These are phyloP conservation scores for Penicillium sp. DNA, from an alignment of 2,329 filamentous ascomycete genomes.

Conservation along the genomic window DNA sequence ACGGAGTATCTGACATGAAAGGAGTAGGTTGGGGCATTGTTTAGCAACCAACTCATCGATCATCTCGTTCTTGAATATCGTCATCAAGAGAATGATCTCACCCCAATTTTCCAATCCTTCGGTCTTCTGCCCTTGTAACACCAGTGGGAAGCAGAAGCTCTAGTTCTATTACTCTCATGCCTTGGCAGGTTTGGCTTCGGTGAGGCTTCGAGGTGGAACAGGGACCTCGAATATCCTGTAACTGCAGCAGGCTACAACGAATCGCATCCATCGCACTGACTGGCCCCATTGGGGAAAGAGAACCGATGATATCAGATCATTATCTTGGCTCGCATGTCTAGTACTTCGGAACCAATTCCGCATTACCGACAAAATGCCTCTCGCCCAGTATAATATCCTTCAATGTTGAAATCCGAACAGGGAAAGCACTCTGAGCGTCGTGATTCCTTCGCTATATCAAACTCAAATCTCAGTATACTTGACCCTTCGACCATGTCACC, in stretches of 20 bases:
- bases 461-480: too few relatives aligned
- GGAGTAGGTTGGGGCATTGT: background rate
- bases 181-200: background rate
- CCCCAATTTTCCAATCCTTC: background rate
- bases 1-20: background rate
- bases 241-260: background rate
- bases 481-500: background rate
- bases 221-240: background rate
- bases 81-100: background rate
- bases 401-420: too few relatives aligned
- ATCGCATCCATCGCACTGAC: background rate
- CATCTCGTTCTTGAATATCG: background rate
- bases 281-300: background rate
- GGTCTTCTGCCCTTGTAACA: background rate
- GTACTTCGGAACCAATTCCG: background rate
- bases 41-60: background rate
- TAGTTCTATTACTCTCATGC: background rate
- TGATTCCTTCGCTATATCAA: too few relatives aligned
- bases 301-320: background rate
- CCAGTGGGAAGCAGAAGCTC: background rate
- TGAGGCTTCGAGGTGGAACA: background rate
- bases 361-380: background rate
- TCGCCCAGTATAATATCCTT: too few relatives aligned
- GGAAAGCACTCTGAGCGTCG: too few relatives aligned
- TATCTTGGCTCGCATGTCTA: background rate